Percentiles rank a stretch among this genome's conserved stretches.
Evolutionary conservation across 2,329 filamentous ascomycete species (phyloP).

Genomic region (Cladophialophora exuberans): DNA sequence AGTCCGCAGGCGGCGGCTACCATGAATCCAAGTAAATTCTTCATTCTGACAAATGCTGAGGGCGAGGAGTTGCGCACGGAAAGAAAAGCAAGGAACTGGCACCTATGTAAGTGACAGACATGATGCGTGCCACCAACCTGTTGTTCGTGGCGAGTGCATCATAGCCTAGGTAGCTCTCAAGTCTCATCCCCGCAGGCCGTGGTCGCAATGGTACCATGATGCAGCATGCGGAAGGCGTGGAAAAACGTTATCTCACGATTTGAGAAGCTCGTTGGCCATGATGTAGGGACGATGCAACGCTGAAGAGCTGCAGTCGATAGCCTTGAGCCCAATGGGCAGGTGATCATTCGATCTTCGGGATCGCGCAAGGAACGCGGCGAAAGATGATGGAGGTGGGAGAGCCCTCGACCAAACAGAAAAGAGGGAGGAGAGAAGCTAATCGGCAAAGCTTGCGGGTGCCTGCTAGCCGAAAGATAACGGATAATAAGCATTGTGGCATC

Average conservation of each 20-base stretch:
- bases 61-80: not conserved
- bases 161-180: too few relatives aligned
- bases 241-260: slow-evolving; percentile 6
- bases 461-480: slow-evolving; percentile 1
- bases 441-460: too few relatives aligned
- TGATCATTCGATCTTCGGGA: slow-evolving; percentile 8
- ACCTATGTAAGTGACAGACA: not conserved
- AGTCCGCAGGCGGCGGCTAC: slow-evolving; percentile 12
- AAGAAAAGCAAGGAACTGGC: not conserved
- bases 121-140: slow-evolving; percentile 5
- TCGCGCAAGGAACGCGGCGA: not conserved
- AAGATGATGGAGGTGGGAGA: not conserved
- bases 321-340: slow-evolving; percentile 20
- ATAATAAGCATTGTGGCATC: not conserved
- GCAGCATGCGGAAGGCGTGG: not conserved
- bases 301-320: slow-evolving; percentile 5
- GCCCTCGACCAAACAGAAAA: not conserved
- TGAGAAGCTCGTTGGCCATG: slow-evolving; percentile 14
- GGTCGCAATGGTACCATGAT: not conserved
- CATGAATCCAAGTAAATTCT: slow-evolving; percentile 2
- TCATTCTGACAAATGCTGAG: slow-evolving; percentile 14
- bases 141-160: too few relatives aligned
- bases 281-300: slow-evolving; percentile 15
- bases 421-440: not conserved
- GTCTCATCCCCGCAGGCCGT: slow-evolving; percentile 6